Base-by-base conservation (phyloP, 2,329 filamentous ascomycete species). In the Verticillium nonalfalfae region DNA sequence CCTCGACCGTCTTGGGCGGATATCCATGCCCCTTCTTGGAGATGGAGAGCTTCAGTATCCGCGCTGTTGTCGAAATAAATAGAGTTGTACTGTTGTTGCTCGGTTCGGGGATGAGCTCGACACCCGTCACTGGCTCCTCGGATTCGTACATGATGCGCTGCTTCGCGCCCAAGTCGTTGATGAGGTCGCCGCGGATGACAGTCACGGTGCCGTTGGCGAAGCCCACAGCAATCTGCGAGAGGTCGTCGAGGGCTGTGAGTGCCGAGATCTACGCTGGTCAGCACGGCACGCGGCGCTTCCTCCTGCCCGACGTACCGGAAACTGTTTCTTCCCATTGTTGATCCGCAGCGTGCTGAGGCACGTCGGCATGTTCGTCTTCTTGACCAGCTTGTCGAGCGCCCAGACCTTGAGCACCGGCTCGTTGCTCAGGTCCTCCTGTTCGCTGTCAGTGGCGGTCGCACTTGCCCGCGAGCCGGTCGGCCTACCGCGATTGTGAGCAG, bases 151-250 rank as follows among this genome's bases (percentile, higher is more conserved):
- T 91, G 38, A 94, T 95, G 59, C 95, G 87, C 74, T 99, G 95
- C 72, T 92, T 93, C 11, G 94, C 93, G 26, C 96, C 95, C 61
- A 95, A 87, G 73, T 99, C 95, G 73, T 99, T 93, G 68, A 99
- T 91, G 57, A 99, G 80, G 72, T 99, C 95, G 63, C 96, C 95
- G 62, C 95, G 86, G 61, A 99, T 91, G 34, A 99, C 88, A 0
- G 93, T 96, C 13, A 99, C 94, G 1, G 93, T 88, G 7, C 95
- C 95, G 75, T 99, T 98, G 13, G 90, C 95, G 72, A 99, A 99
- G 5, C 95, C 96, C 7, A 98, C 90, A 4, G 94, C 95, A 34
- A 98, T 85, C 77, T 99, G 95, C 4, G 91, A 91, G 31, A 99
- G 80, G 74, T 98, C 93, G 57, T 93, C 90, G 34, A 95, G 86